phyloP scores from a whole-genome alignment of 2,329 filamentous ascomycete genomes.

The Colletotrichum cordylinicola region DNA sequence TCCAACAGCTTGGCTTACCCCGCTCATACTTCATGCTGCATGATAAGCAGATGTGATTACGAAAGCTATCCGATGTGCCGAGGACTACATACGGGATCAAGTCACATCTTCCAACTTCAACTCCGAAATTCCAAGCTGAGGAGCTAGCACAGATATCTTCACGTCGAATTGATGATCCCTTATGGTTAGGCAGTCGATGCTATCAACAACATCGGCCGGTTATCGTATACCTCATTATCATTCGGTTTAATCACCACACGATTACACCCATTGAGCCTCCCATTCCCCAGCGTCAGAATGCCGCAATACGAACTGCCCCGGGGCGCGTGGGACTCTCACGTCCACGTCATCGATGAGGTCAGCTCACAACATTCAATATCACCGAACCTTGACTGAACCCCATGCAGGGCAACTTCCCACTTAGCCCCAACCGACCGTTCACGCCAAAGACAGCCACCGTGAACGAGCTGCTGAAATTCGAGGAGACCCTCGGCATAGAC shows the following conservation, averaged over 20 bases:
- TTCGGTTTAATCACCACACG: too few species aligned
- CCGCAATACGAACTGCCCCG: neutral
- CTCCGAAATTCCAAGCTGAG: fast-evolving
- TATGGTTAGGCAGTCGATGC: too few species aligned
- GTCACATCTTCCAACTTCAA: neutral
- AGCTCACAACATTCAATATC: neutral
- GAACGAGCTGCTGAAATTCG: neutral
- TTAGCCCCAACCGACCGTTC: neutral
- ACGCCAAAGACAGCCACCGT: neutral
- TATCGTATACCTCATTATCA: too few species aligned
- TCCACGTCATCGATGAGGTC: neutral
- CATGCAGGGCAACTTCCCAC: neutral
- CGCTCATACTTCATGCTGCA: neutral
- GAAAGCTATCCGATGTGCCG: neutral
- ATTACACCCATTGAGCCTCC: neutral
- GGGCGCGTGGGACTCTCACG: neutral
- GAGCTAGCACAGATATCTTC: neutral
- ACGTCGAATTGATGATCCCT: too few species aligned
- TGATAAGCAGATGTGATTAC: neutral
- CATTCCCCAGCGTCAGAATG: neutral
- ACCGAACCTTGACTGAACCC: neutral
- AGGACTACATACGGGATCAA: neutral
- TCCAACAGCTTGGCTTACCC: neutral
- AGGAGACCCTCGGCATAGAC: neutral
- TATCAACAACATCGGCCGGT: too few species aligned